phyloP scores from a whole-genome alignment of 306 rosid genomes.

The Cucurbita ficifolia region DNA sequence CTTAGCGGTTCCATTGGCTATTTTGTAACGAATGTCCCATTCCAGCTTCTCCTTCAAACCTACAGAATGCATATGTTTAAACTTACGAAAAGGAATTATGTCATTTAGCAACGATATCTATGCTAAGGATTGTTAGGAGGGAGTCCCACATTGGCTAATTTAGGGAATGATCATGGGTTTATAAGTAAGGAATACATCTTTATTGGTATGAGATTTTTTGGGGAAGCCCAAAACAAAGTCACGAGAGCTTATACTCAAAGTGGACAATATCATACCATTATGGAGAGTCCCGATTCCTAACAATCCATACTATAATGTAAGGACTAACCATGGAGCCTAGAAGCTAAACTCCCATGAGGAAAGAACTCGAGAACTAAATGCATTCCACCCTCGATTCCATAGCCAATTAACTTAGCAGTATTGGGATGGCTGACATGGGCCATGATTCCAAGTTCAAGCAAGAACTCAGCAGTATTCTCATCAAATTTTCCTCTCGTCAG shows the following conservation, averaged over 20 bases:
- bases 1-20: constrained; percentile 67
- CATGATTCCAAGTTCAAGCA: constrained; percentile 87
- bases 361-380: constrained; percentile 73
- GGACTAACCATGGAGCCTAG: constrained; percentile 52
- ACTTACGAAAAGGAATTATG: neutral
- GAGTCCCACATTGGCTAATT: too few species aligned
- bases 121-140: too few species aligned
- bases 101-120: neutral
- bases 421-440: constrained; percentile 80
- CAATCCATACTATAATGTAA: too few species aligned
- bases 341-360: constrained; percentile 82
- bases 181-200: too few species aligned
- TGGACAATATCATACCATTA: too few species aligned
- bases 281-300: too few species aligned
- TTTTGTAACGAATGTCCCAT: constrained; percentile 69
- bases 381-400: constrained; percentile 95
- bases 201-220: too few species aligned
- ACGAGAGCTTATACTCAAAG: too few species aligned
- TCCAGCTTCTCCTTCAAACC: constrained; percentile 62
- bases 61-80: constrained; percentile 6
- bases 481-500: constrained; percentile 64
- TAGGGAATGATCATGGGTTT: too few species aligned
- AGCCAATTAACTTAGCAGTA: constrained; percentile 76
- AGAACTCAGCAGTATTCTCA: constrained; percentile 61
- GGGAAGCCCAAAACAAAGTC: too few species aligned